Percentiles rank a stretch among this genome's conserved stretches.
Evolutionary conservation across 2,329 filamentous ascomycete genomes (phyloP).

Genomic region (Hypoxylon sp.): DNA sequence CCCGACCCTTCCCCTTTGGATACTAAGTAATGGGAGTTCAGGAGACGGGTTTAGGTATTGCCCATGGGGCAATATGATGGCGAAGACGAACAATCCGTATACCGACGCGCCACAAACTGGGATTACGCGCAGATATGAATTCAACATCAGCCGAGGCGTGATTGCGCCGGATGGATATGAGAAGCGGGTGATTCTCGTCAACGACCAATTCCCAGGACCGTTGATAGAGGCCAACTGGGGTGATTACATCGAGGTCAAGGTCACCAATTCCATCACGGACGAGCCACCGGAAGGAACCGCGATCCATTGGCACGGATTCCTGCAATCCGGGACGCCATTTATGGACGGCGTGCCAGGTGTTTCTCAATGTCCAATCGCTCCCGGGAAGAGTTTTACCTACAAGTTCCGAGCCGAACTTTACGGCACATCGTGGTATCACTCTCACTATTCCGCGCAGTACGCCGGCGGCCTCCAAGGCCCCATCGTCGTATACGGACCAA

Average conservation of each 20-base stretch:
- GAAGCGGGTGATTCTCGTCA: constrained; percentile 59
- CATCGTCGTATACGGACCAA: constrained; percentile 72
- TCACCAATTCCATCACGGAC: constrained; percentile 49
- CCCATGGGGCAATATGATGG: constrained; percentile 65
- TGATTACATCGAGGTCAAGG: constrained; percentile 54
- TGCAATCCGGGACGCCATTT: constrained; percentile 63
- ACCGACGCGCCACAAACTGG: constrained; percentile 64
- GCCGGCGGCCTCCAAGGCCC: constrained; percentile 72
- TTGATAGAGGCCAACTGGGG: constrained; percentile 64
- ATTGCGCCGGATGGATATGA: constrained; percentile 70
- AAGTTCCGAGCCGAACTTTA: constrained; percentile 66
- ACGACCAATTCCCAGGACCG: constrained; percentile 68
- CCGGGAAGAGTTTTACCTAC: constrained; percentile 68
- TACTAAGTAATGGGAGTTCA: constrained; percentile 35
- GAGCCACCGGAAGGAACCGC: constrained; percentile 56
- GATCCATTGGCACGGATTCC: constrained; percentile 68
- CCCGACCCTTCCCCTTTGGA: constrained; percentile 51
- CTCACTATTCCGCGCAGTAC: constrained; percentile 71
- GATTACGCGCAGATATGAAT: constrained; percentile 68
- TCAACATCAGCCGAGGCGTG: constrained; percentile 63
- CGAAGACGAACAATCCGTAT: constrained; percentile 64
- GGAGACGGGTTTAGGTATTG: constrained; percentile 22
- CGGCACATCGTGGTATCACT: constrained; percentile 71
- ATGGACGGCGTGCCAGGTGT: constrained; percentile 67
- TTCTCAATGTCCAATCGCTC: constrained; percentile 75